These are phyloP conservation scores for Plasmodium malariae DNA, from an alignment of 169 alveolate genomes.

Conservation along the genomic window DNA sequence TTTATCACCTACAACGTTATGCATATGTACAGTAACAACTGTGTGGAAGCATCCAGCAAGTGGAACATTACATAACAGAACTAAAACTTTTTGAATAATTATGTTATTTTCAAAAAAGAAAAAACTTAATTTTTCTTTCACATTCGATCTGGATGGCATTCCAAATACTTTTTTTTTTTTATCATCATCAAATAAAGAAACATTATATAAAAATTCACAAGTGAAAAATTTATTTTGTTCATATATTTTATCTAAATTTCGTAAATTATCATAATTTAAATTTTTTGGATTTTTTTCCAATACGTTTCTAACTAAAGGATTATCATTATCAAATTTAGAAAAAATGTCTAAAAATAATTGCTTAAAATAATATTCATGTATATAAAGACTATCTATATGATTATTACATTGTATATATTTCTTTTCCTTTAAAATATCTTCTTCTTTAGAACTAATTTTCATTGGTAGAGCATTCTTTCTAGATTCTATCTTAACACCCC, in stretches of 20 bases:
- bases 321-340: constrained; percentile 16
- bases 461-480: not conserved
- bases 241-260: not conserved
- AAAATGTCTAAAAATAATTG: constrained; percentile 10
- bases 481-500: not conserved
- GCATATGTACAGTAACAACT: constrained; percentile 3
- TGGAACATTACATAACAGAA: not conserved
- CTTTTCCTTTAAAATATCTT: not conserved
- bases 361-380: constrained; percentile 40
- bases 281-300: not conserved
- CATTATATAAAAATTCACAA: constrained; percentile 5
- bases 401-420: constrained; percentile 3
- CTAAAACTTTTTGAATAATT: constrained; percentile 5
- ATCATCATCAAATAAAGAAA: constrained; percentile 15
- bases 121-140: constrained; percentile 19
- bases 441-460: constrained; percentile 16
- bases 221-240: not conserved
- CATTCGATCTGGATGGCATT: constrained; percentile 38
- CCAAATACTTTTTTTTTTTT: constrained; percentile 12
- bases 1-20: not conserved
- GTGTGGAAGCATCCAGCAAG: constrained; percentile 27
- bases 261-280: constrained; percentile 11
- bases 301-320: constrained; percentile 17
- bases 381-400: constrained; percentile 19
- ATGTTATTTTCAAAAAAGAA: constrained; percentile 30